Base-by-base conservation (phyloP, 805 yeast species). In the Lipomyces yamadae region DNA sequence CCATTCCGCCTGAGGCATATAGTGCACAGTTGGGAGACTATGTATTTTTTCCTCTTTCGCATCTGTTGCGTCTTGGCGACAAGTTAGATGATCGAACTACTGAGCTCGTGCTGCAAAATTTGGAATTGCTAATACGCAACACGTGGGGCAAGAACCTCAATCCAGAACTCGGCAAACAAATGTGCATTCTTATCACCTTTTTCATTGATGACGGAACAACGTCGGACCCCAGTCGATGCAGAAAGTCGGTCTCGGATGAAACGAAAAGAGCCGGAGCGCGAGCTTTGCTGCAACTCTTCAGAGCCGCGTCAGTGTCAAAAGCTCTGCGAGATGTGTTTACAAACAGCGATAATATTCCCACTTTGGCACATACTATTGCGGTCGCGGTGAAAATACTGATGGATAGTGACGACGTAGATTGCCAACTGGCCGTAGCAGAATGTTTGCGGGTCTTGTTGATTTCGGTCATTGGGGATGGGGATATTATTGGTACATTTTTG, bases 11-110 rank as follows among this genome's bases (percentile, higher is more conserved):
- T 7, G 63, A 34, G 8, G 59, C 42, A n/a, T 64, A 60, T 56
- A 72, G 69, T 59, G 61, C 71, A 11, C 62, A 63, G 11, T 72
- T 87, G 24, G 89, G 89, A 0, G 90, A 88, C 67, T 87, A 87
- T 66, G 80, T 88, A 0, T 87, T 86, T 75, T 82, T 86, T 11
- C 92, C 92, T 0, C 72, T 88, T 2, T 82, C 86, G 0, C 82
- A 83, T 62, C 73, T 88, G 7, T 75, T 88, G 53, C 83, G 83
- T 64, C 82, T 82, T 55, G 81, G 81, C 1, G 68, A 79, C 11
- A 58, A 60, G n/a, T 73, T 87, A 0, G 80, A 83, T 2, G 85
- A 83, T 57, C 70, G 81, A 0, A 85, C 81, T 58, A 76, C 81
- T 1, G 87, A 85, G 65, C 76, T 78, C 34, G 73, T 84, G 0